Base-by-base conservation (phyloP, 208 protist species). In the Crithidia fasciculata region DNA sequence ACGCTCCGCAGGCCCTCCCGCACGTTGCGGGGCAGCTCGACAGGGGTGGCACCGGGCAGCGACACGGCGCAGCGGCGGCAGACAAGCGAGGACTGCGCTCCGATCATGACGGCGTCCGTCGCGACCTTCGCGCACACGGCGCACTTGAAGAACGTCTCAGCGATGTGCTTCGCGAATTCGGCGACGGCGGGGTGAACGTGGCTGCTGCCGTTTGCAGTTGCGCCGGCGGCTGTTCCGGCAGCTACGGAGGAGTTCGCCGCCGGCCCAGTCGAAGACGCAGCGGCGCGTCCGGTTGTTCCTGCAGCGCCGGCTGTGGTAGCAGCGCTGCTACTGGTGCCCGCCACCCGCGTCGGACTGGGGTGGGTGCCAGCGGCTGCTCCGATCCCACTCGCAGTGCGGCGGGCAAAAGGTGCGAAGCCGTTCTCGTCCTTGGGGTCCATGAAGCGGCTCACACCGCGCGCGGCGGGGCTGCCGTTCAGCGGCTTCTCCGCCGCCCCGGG, bases 61-160 rank as follows among this genome's bases (percentile, higher is more conserved):
- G 64, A 41, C 15, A 76, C 43, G 2, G 80, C 76, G 64, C 90
- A 95, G 13, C 61, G 55, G 8, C 82, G 81, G 75, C 90, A 95
- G 36, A 72, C 73, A 39, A 95, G 36, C n/a, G 60, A 59, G 28
- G 70, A 71, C 19, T 68, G 80, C 45, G 78, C 76, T 5, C 81
- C 47, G 49, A 90, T 70, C 65, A 89, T 80, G 58, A 94, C 89
- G 9, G 85, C 71, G 69, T 92, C 83, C 8, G 66, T 67, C 3
- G 75, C 75, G 5, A 87, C 63, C 52, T 87, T 84, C 39, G 62
- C 63, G 62, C 89, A 94, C 39, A 85, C 36, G 12, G 69, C 65
- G 70, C 89, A 94, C 8, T 62, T 57, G 65, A 91, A 84, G 63
- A 80, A 83, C 10, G 45, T 69, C n/a, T 82, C 66, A 13, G 82